Evolutionary conservation across 331 rosid genomes (phyloP), one percentile per base, ranked within the genome.

Genomic region (Arachis monticola): DNA sequence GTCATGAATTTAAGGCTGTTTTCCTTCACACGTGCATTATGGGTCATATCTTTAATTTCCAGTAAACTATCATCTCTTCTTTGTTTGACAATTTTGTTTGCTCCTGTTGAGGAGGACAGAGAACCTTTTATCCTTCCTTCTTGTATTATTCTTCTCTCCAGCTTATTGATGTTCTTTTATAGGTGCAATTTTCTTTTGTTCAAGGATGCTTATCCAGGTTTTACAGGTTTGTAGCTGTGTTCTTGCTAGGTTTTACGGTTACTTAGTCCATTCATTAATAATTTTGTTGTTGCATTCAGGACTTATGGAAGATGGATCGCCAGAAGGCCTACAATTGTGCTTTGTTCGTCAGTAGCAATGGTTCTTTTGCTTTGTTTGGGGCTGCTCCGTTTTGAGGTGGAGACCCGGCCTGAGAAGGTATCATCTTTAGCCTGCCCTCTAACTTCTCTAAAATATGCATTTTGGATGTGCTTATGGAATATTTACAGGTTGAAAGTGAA

Each of bases 321-420:
- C 74, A 83, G 86, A 85, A 88, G 87, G 84, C 96, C 97, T 64
- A 48, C 79, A 70, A 79, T 82, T 55, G 96, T 94, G 79, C 93
- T 94, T 80, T 90, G 79, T 79, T 83, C 84, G 72, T 94, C 99
- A 10, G 62, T 90, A 87, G 93, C 86, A 52, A 73, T 94, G 59
- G 92, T 94, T 87, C 73, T 94, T 69, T 68, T 94, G 62, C 92
- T 94, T 67, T 88, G 88, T 69, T 42, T 92, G 82, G 99, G 99
- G 67, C 82, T 94, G 64, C 78, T 91, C 81, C 74, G 86, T 75
- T 90, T 92, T 79, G 58, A 87, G 76, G 99, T 94, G 91, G 99
- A 94, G 84, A 90, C 97, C 60, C 90, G 56, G 51, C 99, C 99
- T 2, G 97, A 90, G 75, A 92, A 91, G 98, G 98, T 93, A 85